Conservation (phyloP, 352 stramenopile genomes). For the Phytophthora megakarya region DNA sequence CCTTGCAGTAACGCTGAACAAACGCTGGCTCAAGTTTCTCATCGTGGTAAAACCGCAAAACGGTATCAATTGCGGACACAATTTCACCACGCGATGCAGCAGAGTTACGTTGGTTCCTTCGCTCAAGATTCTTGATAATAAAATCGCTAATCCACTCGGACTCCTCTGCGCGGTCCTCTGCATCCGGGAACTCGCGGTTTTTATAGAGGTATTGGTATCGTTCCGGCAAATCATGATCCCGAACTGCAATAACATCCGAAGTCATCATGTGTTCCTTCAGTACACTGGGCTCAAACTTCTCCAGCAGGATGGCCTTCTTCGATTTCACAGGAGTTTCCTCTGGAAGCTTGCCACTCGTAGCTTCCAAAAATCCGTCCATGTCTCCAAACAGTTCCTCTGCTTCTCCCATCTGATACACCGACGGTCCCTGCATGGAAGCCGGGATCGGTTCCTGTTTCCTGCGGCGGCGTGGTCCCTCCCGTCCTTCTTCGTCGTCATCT, state of each 20-base stretch:
- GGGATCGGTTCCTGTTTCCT: constrained; percentile 77
- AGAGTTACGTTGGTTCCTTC: constrained; percentile 47
- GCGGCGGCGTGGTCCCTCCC: constrained; percentile 71
- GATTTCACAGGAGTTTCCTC: constrained; percentile 54
- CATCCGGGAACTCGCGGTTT: constrained; percentile 77
- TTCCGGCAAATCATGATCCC: constrained; percentile 82
- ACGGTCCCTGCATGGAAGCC: constrained; percentile 83
- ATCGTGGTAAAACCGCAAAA: constrained; percentile 89
- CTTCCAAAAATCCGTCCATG: constrained; percentile 89
- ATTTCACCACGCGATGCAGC: constrained; percentile 80
- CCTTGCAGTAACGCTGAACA: constrained; percentile 91
- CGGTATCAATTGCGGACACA: constrained; percentile 88
- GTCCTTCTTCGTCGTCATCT: constrained; percentile 88
- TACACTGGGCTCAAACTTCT: constrained; percentile 89
- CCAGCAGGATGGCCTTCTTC: constrained; percentile 83
- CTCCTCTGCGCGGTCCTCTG: constrained; percentile 84
- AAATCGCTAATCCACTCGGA: constrained; percentile 90
- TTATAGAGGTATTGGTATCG: constrained; percentile 80
- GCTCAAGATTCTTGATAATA: constrained; percentile 82
- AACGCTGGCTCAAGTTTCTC: constrained; percentile 89
- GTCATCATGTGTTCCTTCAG: constrained; percentile 92
- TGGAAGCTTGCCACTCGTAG: constrained; percentile 54
- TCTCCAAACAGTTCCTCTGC: constrained; percentile 90
- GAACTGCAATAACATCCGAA: constrained; percentile 74
- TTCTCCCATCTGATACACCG: constrained; percentile 91